A percentile compares a stretch with the other conserved stretches of the same genome.
Evolutionary conservation across 345 rosid species (phyloP).

Genomic region (Heritiera littoralis): DNA sequence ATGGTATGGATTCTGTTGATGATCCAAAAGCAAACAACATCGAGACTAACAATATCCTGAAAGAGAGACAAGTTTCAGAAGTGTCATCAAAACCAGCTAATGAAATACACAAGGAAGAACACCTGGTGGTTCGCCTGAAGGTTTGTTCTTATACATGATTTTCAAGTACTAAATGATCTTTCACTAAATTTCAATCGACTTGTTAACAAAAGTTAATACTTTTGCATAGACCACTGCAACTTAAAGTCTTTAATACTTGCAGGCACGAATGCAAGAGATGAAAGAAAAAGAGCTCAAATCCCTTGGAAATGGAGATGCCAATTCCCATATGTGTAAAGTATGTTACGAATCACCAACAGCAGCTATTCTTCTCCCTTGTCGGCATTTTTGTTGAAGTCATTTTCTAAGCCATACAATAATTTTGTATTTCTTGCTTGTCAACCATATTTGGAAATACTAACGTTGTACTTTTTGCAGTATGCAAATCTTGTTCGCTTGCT

Average conservation of each 20-base stretch:
- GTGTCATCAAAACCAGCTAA: conserved; percentile 50
- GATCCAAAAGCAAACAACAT: conserved; percentile 44
- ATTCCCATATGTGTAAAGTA: conserved; percentile 94
- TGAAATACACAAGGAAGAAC: conserved; percentile 74
- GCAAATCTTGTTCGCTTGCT: conserved; percentile 97
- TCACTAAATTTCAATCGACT: not conserved
- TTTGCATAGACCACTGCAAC: not conserved
- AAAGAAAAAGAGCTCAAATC: conserved; percentile 87
- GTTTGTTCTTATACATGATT: conserved; percentile 30
- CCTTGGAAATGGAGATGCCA: conserved; percentile 72
- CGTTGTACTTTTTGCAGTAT: conserved; percentile 57
- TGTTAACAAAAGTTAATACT: not conserved
- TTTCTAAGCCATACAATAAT: conserved; percentile 7
- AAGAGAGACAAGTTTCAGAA: conserved; percentile 55
- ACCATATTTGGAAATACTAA: not conserved
- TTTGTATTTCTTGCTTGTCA: not conserved
- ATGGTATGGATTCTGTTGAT: conserved; percentile 34
- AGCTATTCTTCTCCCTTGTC: conserved; percentile 96
- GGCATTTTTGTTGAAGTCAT: conserved; percentile 93
- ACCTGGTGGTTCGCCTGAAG: conserved; percentile 91
- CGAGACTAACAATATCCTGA: conserved; percentile 39
- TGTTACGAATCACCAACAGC: conserved; percentile 96
- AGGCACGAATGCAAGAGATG: conserved; percentile 99
- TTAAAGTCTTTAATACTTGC: conserved; percentile 23
- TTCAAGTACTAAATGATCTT: not conserved